phyloP scores from a whole-genome alignment of 768 basidiomycete species.

The Hericium alpestre region DNA sequence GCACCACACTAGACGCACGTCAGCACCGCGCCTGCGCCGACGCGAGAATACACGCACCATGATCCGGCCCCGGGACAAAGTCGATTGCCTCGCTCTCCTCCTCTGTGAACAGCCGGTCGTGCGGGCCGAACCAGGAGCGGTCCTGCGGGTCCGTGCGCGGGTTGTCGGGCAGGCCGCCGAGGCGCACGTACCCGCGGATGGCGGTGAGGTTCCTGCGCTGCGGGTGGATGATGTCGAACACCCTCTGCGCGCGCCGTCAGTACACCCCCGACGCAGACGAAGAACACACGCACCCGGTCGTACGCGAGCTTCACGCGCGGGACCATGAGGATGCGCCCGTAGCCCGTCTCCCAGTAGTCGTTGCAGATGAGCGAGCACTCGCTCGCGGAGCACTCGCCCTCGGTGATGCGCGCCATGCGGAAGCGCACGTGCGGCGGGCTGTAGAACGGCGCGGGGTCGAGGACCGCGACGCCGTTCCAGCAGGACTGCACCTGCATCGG shows the following conservation, averaged over 20 bases:
- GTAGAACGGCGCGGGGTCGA: slow-evolving; percentile 96
- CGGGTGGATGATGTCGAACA: slow-evolving; percentile 93
- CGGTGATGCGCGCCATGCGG: slow-evolving; percentile 85
- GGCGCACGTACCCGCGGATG: slow-evolving; percentile 83
- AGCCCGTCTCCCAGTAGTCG: slow-evolving; percentile 95
- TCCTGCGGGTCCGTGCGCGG: slow-evolving; percentile 96
- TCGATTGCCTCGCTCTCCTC: slow-evolving; percentile 74
- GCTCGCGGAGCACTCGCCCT: slow-evolving; percentile 87
- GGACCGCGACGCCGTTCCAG: slow-evolving; percentile 95
- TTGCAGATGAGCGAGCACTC: slow-evolving; percentile 98
- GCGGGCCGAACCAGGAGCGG: slow-evolving; percentile 95
- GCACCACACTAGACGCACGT: slow-evolving; percentile 71
- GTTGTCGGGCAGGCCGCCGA: slow-evolving; percentile 97
- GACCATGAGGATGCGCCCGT: slow-evolving; percentile 96
- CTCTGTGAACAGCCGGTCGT: slow-evolving; percentile 84
- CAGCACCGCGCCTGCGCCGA: neutral
- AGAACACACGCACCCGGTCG: slow-evolving; percentile 50
- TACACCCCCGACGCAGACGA: neutral
- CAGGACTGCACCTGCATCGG: slow-evolving; percentile 96
- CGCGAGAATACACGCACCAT: slow-evolving; percentile 47
- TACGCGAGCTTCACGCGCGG: slow-evolving; percentile 95
- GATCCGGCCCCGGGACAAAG: slow-evolving; percentile 73
- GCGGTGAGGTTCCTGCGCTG: slow-evolving; percentile 84
- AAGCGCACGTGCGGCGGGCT: slow-evolving; percentile 82
- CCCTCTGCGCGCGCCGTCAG: slow-evolving; percentile 42